Evolutionary conservation across 2,329 filamentous ascomycete species (phyloP), one percentile per base, ranked within the genome.

Genomic region (Colletotrichum acutatum): DNA sequence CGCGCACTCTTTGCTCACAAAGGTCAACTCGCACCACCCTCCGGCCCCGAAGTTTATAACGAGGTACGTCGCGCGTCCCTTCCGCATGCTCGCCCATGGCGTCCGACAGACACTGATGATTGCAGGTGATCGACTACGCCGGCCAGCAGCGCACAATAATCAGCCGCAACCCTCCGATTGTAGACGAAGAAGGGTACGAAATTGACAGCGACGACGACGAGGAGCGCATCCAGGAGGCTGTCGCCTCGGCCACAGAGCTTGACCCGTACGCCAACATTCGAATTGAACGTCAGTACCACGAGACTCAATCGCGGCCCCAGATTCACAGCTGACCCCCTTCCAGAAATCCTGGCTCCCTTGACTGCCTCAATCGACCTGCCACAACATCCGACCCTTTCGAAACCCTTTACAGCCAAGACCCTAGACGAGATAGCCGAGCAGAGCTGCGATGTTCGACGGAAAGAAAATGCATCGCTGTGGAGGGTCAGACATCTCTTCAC

Each of bases 151-250:
- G 94, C 79, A 87, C 91, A 67, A 94, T 95, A 76, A 91, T 97
- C 75, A 90, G 90, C 80, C 90, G 89, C 76, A 96, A 95, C 77
- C 92, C 93, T 5, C 89, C 90, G 12, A 86, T 94, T 59, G 85
- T 94, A 76, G 94, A 96, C 82, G 91, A 94, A 58, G 93, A 96
- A 77, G 94, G 94, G 75, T 95, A 93, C 79, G 91, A 94, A 75
- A 85, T 95, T 68, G 92, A 94, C 54, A 92, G 90, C 79, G 92
- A 94, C 72, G 91, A 94, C 74, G 90, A 93, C 69, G 88, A 91
- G 72, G 90, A 92, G 54, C 88, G 87, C 69, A 81, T 90, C 26
- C 87, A 88, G 75, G 89, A 92, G 61, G 91, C 91, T 54, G 84
- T 89, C 61, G 86, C 90, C 58, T 84, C 88, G 4, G 90, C 91